These are phyloP conservation scores for Melampsora americana DNA, from an alignment of 1,284 basidiomycete species.

Conservation along the genomic window DNA sequence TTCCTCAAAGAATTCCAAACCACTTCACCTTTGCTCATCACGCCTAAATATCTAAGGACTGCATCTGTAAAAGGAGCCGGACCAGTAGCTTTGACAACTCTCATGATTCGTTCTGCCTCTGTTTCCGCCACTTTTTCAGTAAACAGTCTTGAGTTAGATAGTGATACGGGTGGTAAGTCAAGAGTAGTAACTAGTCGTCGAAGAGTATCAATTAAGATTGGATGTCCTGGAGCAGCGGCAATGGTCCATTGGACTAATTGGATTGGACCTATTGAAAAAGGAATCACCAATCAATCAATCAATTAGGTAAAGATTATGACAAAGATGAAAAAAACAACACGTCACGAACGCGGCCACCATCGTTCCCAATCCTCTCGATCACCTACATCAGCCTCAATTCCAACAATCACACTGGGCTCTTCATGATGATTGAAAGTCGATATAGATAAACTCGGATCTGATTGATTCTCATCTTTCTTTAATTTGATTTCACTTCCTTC, in stretches of 20 bases:
- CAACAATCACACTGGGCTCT: slow-evolving; percentile 54
- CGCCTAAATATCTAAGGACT: slow-evolving; percentile 40
- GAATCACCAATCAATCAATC: background rate
- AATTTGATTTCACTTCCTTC: slow-evolving; percentile 43
- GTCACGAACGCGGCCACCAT: slow-evolving; percentile 49
- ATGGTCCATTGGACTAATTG: slow-evolving; percentile 58
- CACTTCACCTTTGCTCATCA: slow-evolving; percentile 45
- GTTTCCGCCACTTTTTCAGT: background rate
- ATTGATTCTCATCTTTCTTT: background rate
- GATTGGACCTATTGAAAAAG: slow-evolving; percentile 49
- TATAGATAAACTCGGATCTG: background rate
- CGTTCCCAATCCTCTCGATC: slow-evolving; percentile 55
- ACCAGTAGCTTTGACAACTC: slow-evolving; percentile 13
- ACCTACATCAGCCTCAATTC: slow-evolving; percentile 56
- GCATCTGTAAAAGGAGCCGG: slow-evolving; percentile 44
- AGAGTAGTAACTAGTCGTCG: slow-evolving; percentile 52
- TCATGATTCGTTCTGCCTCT: background rate
- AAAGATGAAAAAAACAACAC: background rate
- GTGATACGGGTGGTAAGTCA: background rate
- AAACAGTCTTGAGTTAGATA: background rate
- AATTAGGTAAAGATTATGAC: background rate
- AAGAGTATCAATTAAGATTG: slow-evolving; percentile 55
- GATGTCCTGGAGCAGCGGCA: slow-evolving; percentile 53
- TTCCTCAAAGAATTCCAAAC: slow-evolving; percentile 43
- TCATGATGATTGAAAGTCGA: slow-evolving; percentile 47